Evolutionary conservation across 2,329 filamentous ascomycete genomes (phyloP).

Genomic region (Alternaria ethzedia): DNA sequence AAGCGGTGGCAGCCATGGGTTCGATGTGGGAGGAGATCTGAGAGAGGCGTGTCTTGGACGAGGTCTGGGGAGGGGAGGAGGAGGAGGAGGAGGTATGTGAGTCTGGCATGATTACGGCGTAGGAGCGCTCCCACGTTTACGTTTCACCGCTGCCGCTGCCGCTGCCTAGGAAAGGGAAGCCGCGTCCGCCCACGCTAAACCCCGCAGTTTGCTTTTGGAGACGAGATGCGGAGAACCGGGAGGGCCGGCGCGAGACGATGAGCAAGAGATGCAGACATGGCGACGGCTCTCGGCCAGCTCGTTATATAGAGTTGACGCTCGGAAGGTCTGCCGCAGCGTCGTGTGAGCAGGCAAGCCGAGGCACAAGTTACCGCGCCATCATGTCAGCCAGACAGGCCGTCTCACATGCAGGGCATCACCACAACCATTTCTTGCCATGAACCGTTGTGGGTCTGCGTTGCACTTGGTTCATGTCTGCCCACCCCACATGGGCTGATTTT

Average conservation of each 20-base stretch:
- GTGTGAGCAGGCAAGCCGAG: constrained; percentile 35
- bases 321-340: constrained; percentile 11
- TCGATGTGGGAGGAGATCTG: constrained; percentile 75
- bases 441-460: constrained; percentile 21
- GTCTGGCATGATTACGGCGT: constrained; percentile 31
- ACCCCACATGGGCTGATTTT: constrained; percentile 21
- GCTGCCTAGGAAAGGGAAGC: constrained; percentile 10
- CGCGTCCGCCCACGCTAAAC: constrained; percentile 29
- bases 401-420: constrained; percentile 30
- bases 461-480: constrained; percentile 9
- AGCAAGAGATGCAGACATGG: constrained; percentile 7
- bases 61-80: constrained; percentile 22
- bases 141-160: constrained; percentile 29
- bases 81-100: constrained; percentile 14
- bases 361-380: constrained; percentile 23
- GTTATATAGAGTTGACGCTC: constrained; percentile 19
- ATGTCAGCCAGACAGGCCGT: constrained; percentile 24
- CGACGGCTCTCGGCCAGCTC: constrained; percentile 15
- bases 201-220: constrained; percentile 28
- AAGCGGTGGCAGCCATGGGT: constrained; percentile 67
- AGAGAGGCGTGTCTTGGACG: constrained; percentile 52
- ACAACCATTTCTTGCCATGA: neutral
- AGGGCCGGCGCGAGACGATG: constrained; percentile 8
- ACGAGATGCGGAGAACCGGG: constrained; percentile 26
- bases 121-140: constrained; percentile 28